phyloP scores from a whole-genome alignment of 805 yeast genomes.

The Nakazawaea siamensis region DNA sequence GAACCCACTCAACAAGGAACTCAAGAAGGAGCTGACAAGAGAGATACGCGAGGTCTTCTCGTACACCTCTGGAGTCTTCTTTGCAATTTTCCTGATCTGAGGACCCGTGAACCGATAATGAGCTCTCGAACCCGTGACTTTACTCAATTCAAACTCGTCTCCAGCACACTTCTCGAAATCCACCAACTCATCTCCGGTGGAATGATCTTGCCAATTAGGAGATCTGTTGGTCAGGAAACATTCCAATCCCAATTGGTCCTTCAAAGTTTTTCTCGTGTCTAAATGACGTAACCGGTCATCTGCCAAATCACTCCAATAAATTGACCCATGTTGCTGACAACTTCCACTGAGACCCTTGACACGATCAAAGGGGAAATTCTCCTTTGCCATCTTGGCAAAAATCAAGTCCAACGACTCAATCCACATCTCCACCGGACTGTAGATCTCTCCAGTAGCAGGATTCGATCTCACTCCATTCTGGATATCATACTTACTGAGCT shows the following conservation, averaged over 20 bases:
- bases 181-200: constrained; percentile 63
- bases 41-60: constrained; percentile 53
- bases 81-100: constrained; percentile 72
- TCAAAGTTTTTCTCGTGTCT: constrained; percentile 23
- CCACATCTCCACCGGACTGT: constrained; percentile 88
- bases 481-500: constrained; percentile 48
- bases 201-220: constrained; percentile 95
- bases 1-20: constrained; percentile 60
- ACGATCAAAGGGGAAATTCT: constrained; percentile 44
- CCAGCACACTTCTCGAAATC: constrained; percentile 55
- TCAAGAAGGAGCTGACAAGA: constrained; percentile 70
- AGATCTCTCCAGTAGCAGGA: constrained; percentile 49
- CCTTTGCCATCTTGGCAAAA: constrained; percentile 39
- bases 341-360: constrained; percentile 76
- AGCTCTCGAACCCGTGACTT: constrained; percentile 76
- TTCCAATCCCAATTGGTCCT: constrained; percentile 35
- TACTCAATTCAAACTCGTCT: constrained; percentile 52
- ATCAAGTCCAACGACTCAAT: constrained; percentile 70
- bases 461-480: constrained; percentile 61
- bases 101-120: constrained; percentile 89
- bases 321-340: constrained; percentile 90
- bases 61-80: constrained; percentile 46
- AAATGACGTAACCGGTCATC: constrained; percentile 30
- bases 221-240: constrained; percentile 60
- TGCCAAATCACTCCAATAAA: constrained; percentile 60